Conservation (phyloP, 169 alveolate species). For the Plasmodium vivax region DNA sequence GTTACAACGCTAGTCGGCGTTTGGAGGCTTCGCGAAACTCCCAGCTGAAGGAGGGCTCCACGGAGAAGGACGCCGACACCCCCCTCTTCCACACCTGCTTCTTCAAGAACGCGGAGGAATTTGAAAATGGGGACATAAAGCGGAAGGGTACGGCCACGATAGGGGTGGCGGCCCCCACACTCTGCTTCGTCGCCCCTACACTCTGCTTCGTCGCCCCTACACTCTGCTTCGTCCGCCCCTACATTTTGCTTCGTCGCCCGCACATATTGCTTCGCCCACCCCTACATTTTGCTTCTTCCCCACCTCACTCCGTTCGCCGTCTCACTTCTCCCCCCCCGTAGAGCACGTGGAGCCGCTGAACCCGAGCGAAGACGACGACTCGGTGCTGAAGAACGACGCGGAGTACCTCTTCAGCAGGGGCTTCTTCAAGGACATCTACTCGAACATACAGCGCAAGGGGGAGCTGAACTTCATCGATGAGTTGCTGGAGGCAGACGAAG, state of each 20-base stretch:
- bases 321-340: background rate
- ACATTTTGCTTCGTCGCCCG: background rate
- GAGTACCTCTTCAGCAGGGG: conserved; percentile 47
- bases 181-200: background rate
- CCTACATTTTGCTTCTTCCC: no score
- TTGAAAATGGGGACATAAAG: conserved; percentile 40
- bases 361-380: conserved; percentile 34
- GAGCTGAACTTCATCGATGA: conserved; percentile 63
- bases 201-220: no score
- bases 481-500: conserved; percentile 25
- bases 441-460: conserved; percentile 51
- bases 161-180: background rate
- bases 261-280: background rate
- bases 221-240: background rate
- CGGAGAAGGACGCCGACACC: conserved; percentile 2
- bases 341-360: conserved; percentile 21
- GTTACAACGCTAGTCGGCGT: background rate
- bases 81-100: conserved; percentile 30
- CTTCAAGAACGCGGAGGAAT: conserved; percentile 43
- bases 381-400: conserved; percentile 42
- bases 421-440: conserved; percentile 38
- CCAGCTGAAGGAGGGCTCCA: background rate
- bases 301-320: background rate
- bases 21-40: background rate
- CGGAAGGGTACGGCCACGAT: conserved; percentile 4